Percentiles rank a stretch among this genome's conserved stretches.
phyloP scores from a whole-genome alignment of 2,329 filamentous ascomycete species.

The Septoria linicola region DNA sequence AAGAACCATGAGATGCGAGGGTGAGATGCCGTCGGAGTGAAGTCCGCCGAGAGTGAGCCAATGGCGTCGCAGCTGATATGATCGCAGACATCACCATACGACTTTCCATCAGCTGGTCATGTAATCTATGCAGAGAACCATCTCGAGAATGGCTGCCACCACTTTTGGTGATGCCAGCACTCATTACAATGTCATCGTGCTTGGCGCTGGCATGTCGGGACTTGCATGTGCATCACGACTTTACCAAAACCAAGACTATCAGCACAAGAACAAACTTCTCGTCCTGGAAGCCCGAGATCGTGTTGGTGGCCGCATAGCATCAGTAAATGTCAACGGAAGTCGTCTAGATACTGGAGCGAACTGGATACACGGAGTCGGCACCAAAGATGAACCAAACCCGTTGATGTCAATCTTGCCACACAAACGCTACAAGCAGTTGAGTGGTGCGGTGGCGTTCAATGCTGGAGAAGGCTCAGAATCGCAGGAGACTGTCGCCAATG shows the following conservation, averaged over 20 bases:
- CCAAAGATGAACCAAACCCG: constrained; percentile 27
- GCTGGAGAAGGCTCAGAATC: constrained; percentile 5
- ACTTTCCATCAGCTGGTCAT: too few species aligned
- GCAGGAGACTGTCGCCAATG: background rate
- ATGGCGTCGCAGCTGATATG: too few species aligned
- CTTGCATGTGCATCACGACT: constrained; percentile 28
- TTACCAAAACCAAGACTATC: constrained; percentile 17
- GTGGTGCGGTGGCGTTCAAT: constrained; percentile 23
- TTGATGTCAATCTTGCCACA: constrained; percentile 28
- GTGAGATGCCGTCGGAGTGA: too few species aligned
- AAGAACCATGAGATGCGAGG: too few species aligned
- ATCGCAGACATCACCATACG: too few species aligned
- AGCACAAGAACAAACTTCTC: constrained; percentile 18
- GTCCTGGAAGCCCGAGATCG: constrained; percentile 29
- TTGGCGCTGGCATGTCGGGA: constrained; percentile 32
- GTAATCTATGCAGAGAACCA: constrained; percentile 1
- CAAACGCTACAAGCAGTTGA: constrained; percentile 21
- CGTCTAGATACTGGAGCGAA: constrained; percentile 31
- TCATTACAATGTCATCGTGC: constrained; percentile 18
- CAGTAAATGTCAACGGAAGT: constrained; percentile 26
- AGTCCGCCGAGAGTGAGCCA: too few species aligned
- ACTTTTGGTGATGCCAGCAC: background rate
- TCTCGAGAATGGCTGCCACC: constrained; percentile 12
- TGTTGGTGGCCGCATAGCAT: constrained; percentile 29
- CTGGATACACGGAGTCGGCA: constrained; percentile 33